These are phyloP conservation scores for Termitomyces eurrhizus DNA, from an alignment of 768 basidiomycete species.

Conservation along the genomic window DNA sequence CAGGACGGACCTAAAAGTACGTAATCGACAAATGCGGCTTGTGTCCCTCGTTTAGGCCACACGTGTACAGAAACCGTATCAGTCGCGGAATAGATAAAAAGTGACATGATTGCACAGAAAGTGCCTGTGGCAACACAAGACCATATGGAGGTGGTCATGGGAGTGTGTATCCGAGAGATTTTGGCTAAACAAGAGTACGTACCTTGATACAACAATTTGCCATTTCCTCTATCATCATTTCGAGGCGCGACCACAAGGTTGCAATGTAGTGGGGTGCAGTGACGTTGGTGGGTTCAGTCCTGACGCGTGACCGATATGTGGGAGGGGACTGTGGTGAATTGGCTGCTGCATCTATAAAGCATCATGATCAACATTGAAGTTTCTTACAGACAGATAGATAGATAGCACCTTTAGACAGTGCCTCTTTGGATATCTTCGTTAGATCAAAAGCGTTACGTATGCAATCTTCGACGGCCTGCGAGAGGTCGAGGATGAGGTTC, in stretches of 20 bases:
- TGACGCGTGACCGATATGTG: slow-evolving; percentile 80
- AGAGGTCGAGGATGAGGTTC: slow-evolving; percentile 73
- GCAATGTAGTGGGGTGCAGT: slow-evolving; percentile 85
- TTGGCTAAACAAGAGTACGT: background rate
- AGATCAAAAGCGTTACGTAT: slow-evolving; percentile 86
- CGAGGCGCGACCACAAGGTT: slow-evolving; percentile 78
- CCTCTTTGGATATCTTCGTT: slow-evolving; percentile 80
- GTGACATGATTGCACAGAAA: background rate
- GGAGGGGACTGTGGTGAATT: slow-evolving; percentile 33
- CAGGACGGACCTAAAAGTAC: background rate
- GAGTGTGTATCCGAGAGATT: background rate
- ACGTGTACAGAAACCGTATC: background rate
- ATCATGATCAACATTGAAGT: background rate
- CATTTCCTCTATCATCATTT: slow-evolving; percentile 84
- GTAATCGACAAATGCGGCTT: background rate
- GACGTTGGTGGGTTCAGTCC: slow-evolving; percentile 86
- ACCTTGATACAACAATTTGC: slow-evolving; percentile 89
- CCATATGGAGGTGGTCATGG: slow-evolving; percentile 6
- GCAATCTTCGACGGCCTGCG: slow-evolving; percentile 76
- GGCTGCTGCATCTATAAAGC: slow-evolving; percentile 18
- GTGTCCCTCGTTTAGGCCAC: background rate
- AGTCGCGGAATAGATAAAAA: background rate
- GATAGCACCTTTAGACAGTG: slow-evolving; percentile 65
- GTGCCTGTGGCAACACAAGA: slow-evolving; percentile 14
- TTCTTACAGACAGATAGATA: background rate